Percentiles rank a stretch among this genome's conserved stretches.
Conservation (phyloP, 768 basidiomycete genomes). For the Clitopilus passeckerianus region DNA sequence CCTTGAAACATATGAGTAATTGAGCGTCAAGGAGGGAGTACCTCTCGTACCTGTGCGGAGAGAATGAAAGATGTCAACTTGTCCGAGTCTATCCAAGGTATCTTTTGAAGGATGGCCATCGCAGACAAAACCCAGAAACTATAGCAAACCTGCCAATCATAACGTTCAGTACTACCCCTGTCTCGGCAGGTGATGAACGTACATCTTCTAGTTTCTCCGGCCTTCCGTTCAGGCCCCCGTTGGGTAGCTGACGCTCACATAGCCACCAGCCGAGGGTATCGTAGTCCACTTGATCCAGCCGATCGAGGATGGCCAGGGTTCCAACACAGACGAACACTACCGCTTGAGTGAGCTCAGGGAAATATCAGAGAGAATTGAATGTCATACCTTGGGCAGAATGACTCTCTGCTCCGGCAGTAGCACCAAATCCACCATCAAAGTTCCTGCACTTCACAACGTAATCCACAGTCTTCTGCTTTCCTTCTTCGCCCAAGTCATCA, state of each 20-base stretch:
- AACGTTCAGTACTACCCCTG: neutral
- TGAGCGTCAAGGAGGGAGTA: neutral
- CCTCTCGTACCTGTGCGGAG: constrained; percentile 63
- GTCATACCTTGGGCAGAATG: constrained; percentile 83
- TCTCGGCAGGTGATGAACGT: constrained; percentile 18
- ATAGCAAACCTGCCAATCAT: constrained; percentile 76
- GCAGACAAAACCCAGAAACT: constrained; percentile 95
- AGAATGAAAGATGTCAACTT: constrained; percentile 81
- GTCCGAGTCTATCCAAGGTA: constrained; percentile 83
- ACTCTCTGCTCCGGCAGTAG: constrained; percentile 77
- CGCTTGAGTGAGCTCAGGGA: neutral
- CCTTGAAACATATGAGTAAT: constrained; percentile 38
- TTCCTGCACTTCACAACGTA: constrained; percentile 82
- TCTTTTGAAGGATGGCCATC: constrained; percentile 75
- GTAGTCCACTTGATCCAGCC: constrained; percentile 72
- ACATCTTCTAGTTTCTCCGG: constrained; percentile 98
- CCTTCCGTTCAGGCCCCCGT: constrained; percentile 93
- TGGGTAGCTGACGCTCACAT: constrained; percentile 87
- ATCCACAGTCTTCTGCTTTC: constrained; percentile 57
- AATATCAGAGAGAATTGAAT: neutral
- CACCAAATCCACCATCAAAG: constrained; percentile 96
- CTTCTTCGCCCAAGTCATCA: constrained; percentile 60
- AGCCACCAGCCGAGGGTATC: constrained; percentile 92
- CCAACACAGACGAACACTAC: constrained; percentile 89
- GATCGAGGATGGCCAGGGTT: constrained; percentile 81